phyloP scores from a whole-genome alignment of 164 flowering plant genomes.

The Chimonanthus salicifolius region DNA sequence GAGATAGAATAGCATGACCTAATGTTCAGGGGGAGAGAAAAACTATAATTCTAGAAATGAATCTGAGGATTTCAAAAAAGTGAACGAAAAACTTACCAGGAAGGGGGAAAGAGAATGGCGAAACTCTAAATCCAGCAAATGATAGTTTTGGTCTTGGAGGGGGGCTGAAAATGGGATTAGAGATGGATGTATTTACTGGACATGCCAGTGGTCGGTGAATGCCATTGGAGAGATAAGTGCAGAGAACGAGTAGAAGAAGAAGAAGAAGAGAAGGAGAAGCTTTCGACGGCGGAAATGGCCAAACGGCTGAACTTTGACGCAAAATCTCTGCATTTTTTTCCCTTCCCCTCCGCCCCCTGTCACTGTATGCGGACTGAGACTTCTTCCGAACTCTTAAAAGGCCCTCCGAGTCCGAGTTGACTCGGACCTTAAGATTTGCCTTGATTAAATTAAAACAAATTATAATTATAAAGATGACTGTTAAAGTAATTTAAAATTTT shows the following conservation, averaged over 20 bases:
- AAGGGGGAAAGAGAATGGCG: slow-evolving; percentile 17
- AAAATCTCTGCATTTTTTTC: slow-evolving; percentile 42
- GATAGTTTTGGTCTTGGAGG: slow-evolving; percentile 4
- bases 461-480: no score
- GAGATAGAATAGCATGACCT: not conserved
- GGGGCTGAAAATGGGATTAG: slow-evolving; percentile 12
- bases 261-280: not conserved
- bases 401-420: no score
- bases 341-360: no score
- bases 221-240: slow-evolving; percentile 12
- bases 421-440: no score
- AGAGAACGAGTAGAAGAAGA: slow-evolving; percentile 17
- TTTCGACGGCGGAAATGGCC: slow-evolving; percentile 13
- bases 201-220: slow-evolving; percentile 10
- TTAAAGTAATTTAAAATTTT: no score
- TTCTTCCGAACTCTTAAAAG: no score
- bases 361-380: no score
- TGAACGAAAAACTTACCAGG: slow-evolving; percentile 13
- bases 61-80: not conserved
- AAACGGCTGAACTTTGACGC: slow-evolving; percentile 35
- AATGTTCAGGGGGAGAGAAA: not conserved
- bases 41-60: not conserved
- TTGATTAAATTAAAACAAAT: no score
- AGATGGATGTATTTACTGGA: slow-evolving; percentile 9
- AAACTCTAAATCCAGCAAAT: slow-evolving; percentile 8